phyloP scores from a whole-genome alignment of 2,329 filamentous ascomycete species.

The Sclerotinia borealis region DNA sequence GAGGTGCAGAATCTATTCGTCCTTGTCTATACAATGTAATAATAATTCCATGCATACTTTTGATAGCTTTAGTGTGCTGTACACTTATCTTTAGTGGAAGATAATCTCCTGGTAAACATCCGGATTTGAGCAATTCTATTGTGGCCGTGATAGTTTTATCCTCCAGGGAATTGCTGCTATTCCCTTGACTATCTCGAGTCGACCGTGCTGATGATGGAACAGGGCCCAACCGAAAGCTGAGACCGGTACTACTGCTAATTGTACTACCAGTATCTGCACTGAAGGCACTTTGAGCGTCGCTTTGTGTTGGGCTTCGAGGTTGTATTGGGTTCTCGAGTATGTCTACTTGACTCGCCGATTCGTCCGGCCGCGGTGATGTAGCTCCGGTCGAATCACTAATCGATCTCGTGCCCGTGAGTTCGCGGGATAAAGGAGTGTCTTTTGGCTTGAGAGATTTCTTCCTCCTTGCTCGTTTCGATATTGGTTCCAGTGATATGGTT shows the following conservation, averaged over 20 bases:
- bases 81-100: constrained; percentile 75
- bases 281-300: constrained; percentile 59
- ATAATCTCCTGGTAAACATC: constrained; percentile 78
- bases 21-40: constrained; percentile 88
- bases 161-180: constrained; percentile 45
- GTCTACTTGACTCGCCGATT: constrained; percentile 31
- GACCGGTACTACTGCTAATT: constrained; percentile 33
- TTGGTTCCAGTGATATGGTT: constrained; percentile 80
- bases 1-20: constrained; percentile 72
- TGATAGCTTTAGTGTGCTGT: constrained; percentile 81
- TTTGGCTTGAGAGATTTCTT: constrained; percentile 25
- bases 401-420: constrained; percentile 22
- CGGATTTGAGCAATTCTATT: constrained; percentile 74
- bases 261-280: constrained; percentile 67
- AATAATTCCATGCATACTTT: constrained; percentile 88
- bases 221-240: constrained; percentile 40
- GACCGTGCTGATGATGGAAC: constrained; percentile 33
- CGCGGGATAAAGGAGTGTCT: constrained; percentile 16
- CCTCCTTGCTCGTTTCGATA: constrained; percentile 63
- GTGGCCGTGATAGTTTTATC: constrained; percentile 81
- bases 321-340: constrained; percentile 37
- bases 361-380: constrained; percentile 28
- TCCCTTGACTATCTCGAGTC: constrained; percentile 43
- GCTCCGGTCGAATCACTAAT: constrained; percentile 21
- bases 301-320: constrained; percentile 41